Conservation (phyloP, 2,329 filamentous ascomycete species). For the Ophiostoma sp. region DNA sequence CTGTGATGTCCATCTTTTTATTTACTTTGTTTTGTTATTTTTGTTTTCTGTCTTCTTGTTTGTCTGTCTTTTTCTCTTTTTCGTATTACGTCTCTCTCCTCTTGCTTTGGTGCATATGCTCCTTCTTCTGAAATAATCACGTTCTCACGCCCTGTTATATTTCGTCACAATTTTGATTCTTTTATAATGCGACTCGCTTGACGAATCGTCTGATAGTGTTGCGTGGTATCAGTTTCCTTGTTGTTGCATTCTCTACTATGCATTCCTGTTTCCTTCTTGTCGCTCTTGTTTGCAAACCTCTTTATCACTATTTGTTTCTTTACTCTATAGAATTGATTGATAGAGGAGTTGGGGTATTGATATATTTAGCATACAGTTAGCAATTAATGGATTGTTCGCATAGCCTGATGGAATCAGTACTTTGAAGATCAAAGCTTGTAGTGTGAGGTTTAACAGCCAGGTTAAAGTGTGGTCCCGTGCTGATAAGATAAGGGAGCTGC, state of each 20-base stretch:
- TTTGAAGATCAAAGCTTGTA: no score
- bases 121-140: background rate
- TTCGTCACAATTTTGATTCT: background rate
- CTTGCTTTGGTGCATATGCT: background rate
- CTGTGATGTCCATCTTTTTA: background rate
- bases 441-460: no score
- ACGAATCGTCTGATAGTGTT: background rate
- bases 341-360: background rate
- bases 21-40: background rate
- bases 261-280: background rate
- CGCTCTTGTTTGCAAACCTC: no score
- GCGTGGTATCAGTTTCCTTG: background rate
- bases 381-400: no score
- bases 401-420: no score
- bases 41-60: background rate
- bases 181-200: background rate
- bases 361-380: background rate
- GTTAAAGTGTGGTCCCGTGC: conserved; percentile 18
- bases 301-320: background rate
- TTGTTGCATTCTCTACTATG: background rate
- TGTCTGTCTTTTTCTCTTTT: background rate
- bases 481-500: conserved; percentile 25
- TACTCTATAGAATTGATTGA: background rate
- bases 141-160: background rate
- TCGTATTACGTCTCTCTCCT: background rate